These are phyloP conservation scores for Oleoguttula mirabilis DNA, from an alignment of 495 filamentous ascomycete genomes.

Conservation along the genomic window DNA sequence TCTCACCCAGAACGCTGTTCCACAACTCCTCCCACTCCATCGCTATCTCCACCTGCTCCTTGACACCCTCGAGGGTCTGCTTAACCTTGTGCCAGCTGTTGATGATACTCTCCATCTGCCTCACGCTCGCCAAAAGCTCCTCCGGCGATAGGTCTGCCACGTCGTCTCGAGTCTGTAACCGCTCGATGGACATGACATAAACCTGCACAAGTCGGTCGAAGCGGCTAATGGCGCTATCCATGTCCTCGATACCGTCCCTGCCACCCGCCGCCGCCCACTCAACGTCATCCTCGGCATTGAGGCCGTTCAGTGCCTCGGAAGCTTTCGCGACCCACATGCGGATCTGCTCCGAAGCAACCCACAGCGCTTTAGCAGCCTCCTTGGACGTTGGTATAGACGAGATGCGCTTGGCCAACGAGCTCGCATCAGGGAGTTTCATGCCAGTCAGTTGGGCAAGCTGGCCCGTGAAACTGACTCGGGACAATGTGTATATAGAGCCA, in stretches of 20 bases:
- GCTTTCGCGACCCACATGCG: constrained; percentile 85
- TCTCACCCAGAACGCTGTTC: constrained; percentile 86
- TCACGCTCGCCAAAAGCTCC: constrained; percentile 57
- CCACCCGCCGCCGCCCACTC: constrained; percentile 94
- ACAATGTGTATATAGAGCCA: constrained; percentile 78
- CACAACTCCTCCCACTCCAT: constrained; percentile 99
- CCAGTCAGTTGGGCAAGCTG: constrained; percentile 82
- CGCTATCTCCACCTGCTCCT: constrained; percentile 83
- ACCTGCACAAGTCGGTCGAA: constrained; percentile 82
- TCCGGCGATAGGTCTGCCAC: constrained; percentile 55
- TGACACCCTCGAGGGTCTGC: constrained; percentile 58
- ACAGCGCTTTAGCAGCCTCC: constrained; percentile 62
- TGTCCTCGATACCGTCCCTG: constrained; percentile 75
- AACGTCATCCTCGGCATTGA: constrained; percentile 90
- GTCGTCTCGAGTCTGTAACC: constrained; percentile 69
- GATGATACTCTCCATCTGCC: constrained; percentile 76
- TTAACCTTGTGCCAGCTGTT: constrained; percentile 76
- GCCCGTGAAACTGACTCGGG: constrained; percentile 76
- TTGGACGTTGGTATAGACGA: constrained; percentile 69
- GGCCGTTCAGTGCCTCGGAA: constrained; percentile 65
- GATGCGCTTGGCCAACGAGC: constrained; percentile 66
- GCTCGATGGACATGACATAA: constrained; percentile 82
- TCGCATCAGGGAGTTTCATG: constrained; percentile 71
- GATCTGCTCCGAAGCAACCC: constrained; percentile 78
- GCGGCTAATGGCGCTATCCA: constrained; percentile 70